Percentiles rank a stretch among this genome's conserved stretches.
Evolutionary conservation across 768 basidiomycete species (phyloP).

Genomic region (Cystobasidium onofrii): DNA sequence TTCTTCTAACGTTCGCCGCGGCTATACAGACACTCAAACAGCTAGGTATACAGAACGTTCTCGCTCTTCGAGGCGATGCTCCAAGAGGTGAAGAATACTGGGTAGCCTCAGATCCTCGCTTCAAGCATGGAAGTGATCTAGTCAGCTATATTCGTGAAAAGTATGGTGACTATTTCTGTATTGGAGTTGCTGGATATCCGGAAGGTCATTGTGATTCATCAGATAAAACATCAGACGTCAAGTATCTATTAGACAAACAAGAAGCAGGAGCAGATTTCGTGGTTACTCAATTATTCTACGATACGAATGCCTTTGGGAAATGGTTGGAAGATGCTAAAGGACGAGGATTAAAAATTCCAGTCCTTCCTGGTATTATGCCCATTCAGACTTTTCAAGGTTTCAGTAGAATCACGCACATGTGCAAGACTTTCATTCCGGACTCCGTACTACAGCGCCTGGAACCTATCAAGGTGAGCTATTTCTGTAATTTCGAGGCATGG

Average conservation of each 20-base stretch:
- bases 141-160: slow-evolving; percentile 79
- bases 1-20: background rate
- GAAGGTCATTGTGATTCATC: slow-evolving; percentile 73
- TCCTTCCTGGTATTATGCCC: slow-evolving; percentile 95
- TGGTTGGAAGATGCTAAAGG: slow-evolving; percentile 63
- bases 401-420: slow-evolving; percentile 78
- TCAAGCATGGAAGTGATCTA: slow-evolving; percentile 78
- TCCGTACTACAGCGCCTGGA: slow-evolving; percentile 60
- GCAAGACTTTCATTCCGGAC: slow-evolving; percentile 67
- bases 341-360: slow-evolving; percentile 74
- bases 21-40: slow-evolving; percentile 59
- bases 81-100: slow-evolving; percentile 89
- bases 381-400: slow-evolving; percentile 95
- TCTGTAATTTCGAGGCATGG: background rate
- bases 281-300: slow-evolving; percentile 93
- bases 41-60: slow-evolving; percentile 74
- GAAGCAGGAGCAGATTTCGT: slow-evolving; percentile 94
- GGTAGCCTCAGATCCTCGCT: slow-evolving; percentile 73
- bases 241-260: slow-evolving; percentile 71
- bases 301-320: slow-evolving; percentile 70
- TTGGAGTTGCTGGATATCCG: slow-evolving; percentile 88
- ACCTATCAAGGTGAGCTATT: slow-evolving; percentile 59
- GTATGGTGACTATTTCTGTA: slow-evolving; percentile 74
- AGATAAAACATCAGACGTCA: slow-evolving; percentile 50
- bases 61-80: slow-evolving; percentile 90